Evolutionary conservation across 2,329 filamentous ascomycete species (phyloP), one percentile per base, ranked within the genome.

Genomic region (Mycosphaerella sp.): DNA sequence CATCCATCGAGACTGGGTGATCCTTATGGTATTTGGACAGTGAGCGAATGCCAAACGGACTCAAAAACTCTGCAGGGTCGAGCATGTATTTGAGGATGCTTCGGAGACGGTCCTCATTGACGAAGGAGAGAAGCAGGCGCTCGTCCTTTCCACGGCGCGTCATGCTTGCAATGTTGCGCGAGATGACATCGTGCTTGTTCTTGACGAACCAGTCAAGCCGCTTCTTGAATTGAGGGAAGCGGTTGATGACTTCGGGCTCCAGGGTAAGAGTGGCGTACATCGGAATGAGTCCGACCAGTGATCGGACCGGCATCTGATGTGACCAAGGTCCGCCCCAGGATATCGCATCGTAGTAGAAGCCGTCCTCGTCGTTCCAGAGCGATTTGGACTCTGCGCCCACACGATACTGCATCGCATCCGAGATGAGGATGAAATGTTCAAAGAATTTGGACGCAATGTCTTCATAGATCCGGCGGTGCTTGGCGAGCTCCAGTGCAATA

Each of bases 401-500:
- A 73, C 88, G 62, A 77, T 80, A 71, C 78, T 85, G 78, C 91
- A 97, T 96, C 52, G 91, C 93, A 72, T 97, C 93, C 65, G 89
- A 94, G 69, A 97, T 97, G 69, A 96, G 84, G 65, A 97, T 87
- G 72, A 97, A 97, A 66, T 97, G 93, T 73, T 97, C 93, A 64
- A 97, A 97, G 76, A 97, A 97, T 71, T 97, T 97, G 44, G 89
- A 94, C 1, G 91, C 90, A 74, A 97, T 84, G 65, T 97, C 91
- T 74, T 97, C 91, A 69, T 97, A 97, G 51, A 85, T 95, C 36
- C 90, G 85, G 41, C 93, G 85, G 68, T 96, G 89, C 73, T 97
- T 97, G 53, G 91, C 90, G 60, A 97, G 78, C 72, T 97, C 93
- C 10, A 97, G 79, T 12, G 90, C 85, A 64, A 97, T 97, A 72